phyloP scores from a whole-genome alignment of 257 asterid genomes.

The Eucommia ulmoides region DNA sequence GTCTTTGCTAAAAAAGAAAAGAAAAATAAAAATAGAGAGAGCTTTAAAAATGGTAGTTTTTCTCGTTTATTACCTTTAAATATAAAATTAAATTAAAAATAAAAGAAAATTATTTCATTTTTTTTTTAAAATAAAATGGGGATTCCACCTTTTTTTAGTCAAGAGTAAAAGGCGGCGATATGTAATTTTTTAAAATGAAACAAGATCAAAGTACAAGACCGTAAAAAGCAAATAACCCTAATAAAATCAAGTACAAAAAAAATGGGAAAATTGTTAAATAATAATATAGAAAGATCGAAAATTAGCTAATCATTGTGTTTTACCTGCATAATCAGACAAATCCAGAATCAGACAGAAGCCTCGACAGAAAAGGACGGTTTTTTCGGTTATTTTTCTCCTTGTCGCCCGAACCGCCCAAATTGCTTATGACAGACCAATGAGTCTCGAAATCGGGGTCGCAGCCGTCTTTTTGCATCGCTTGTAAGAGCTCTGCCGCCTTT shows the following conservation, averaged over 20 bases:
- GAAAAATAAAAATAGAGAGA: too few relatives aligned
- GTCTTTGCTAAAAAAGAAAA: too few relatives aligned
- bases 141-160: too few relatives aligned
- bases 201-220: background rate
- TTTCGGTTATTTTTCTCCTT: slow-evolving; percentile 13
- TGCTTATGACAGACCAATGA: slow-evolving; percentile 78
- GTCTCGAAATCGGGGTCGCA: slow-evolving; percentile 68
- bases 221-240: background rate
- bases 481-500: slow-evolving; percentile 44
- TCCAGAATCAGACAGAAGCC: slow-evolving; percentile 62
- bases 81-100: too few relatives aligned
- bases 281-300: background rate
- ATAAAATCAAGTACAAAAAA: background rate
- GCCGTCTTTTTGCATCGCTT: slow-evolving; percentile 63
- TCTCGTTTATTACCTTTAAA: too few relatives aligned
- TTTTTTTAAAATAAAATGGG: too few relatives aligned
- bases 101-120: too few relatives aligned
- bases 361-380: slow-evolving; percentile 38
- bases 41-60: too few relatives aligned
- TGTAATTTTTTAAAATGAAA: background rate
- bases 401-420: slow-evolving; percentile 31
- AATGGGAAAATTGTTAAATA: too few relatives aligned
- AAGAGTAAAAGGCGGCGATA: too few relatives aligned
- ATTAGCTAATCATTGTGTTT: background rate
- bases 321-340: slow-evolving; percentile 13